Conservation (phyloP, 2,329 filamentous ascomycete species). For the Chaetomium strumarium region DNA sequence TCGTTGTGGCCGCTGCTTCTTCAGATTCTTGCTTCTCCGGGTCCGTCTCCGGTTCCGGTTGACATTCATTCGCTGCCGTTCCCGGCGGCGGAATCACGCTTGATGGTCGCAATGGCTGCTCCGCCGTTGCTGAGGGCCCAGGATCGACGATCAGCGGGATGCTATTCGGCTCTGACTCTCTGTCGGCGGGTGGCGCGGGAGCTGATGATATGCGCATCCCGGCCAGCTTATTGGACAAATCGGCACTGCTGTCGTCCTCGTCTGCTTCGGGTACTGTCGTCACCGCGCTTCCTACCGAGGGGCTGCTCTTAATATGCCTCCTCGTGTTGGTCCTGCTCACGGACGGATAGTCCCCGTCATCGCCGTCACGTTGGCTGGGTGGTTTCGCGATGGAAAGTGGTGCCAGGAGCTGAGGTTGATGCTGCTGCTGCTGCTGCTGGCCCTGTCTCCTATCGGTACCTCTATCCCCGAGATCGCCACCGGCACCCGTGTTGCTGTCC, state of each 20-base stretch:
- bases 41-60: neutral
- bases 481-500: slow-evolving; percentile 37
- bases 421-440: slow-evolving; percentile 17
- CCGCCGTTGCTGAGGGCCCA: slow-evolving; percentile 2
- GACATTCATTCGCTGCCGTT: neutral
- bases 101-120: slow-evolving; percentile 18
- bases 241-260: slow-evolving; percentile 59
- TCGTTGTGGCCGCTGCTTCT: slow-evolving; percentile 2
- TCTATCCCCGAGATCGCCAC: slow-evolving; percentile 3
- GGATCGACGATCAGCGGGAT: slow-evolving; percentile 39
- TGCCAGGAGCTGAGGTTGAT: slow-evolving; percentile 11
- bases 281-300: slow-evolving; percentile 71
- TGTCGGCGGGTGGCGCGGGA: slow-evolving; percentile 48
- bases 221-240: slow-evolving; percentile 41
- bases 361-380: slow-evolving; percentile 25
- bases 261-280: slow-evolving; percentile 77
- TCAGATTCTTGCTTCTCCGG: slow-evolving; percentile 10
- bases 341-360: slow-evolving; percentile 48
- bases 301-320: slow-evolving; percentile 72
- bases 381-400: slow-evolving; percentile 22
- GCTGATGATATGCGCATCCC: slow-evolving; percentile 44
- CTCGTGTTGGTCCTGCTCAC: slow-evolving; percentile 64
- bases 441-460: slow-evolving; percentile 13
- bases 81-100: slow-evolving; percentile 20
- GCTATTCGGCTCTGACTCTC: slow-evolving; percentile 33